A percentile compares a stretch with the other conserved stretches of the same genome.
These are phyloP conservation scores for Globisporangium spiculum DNA, from an alignment of 352 stramenopile genomes.

Conservation along the genomic window DNA sequence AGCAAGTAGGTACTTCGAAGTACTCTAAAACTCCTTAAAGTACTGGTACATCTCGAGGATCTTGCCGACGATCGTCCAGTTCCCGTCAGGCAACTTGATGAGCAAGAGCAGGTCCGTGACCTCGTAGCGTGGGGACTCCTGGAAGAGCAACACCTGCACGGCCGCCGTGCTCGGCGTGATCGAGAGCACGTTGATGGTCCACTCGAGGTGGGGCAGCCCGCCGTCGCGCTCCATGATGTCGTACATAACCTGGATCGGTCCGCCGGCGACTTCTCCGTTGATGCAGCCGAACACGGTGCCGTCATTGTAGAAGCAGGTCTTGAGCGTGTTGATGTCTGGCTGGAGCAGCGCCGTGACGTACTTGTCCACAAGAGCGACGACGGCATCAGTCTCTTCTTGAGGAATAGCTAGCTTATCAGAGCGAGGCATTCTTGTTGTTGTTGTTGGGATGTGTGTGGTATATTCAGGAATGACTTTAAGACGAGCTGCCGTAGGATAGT, in stretches of 20 bases:
- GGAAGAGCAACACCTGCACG: background rate
- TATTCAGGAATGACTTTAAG: background rate
- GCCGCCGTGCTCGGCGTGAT: background rate
- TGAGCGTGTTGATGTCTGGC: background rate
- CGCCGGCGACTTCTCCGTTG: background rate
- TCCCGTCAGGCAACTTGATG: background rate
- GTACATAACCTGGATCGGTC: background rate
- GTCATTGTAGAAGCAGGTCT: background rate
- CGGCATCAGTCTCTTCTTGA: background rate
- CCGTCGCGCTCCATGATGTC: background rate
- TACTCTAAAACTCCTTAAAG: background rate
- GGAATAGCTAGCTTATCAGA: background rate
- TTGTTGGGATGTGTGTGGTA: background rate
- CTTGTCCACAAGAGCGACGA: background rate
- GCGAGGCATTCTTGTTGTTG: background rate
- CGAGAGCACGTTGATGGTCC: background rate
- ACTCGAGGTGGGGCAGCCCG: background rate
- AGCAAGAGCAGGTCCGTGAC: background rate
- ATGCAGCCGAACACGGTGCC: background rate
- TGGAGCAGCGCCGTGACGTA: background rate
- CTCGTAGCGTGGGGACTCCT: background rate
- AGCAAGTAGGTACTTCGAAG: too few relatives aligned
- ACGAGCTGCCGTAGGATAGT: too few relatives aligned
- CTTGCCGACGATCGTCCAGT: background rate
- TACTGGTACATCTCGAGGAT: background rate